phyloP scores from a whole-genome alignment of 805 yeast species.

The Candida maesae region DNA sequence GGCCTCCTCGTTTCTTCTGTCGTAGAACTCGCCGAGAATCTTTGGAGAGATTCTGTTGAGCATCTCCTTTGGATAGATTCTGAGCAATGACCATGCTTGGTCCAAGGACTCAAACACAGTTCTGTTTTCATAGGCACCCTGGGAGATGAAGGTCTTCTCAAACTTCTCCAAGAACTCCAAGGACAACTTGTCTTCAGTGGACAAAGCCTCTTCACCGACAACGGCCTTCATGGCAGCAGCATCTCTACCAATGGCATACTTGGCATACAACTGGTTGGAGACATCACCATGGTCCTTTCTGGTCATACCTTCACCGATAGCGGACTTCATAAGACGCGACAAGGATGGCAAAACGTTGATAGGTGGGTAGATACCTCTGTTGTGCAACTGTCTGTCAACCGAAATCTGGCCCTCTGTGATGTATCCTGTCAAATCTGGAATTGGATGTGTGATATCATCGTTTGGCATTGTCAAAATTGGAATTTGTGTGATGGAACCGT shows the following conservation, averaged over 20 bases:
- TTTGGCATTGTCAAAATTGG: constrained; percentile 99
- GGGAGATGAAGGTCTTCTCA: constrained; percentile 91
- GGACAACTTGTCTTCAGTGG: constrained; percentile 95
- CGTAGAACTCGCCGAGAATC: constrained; percentile 92
- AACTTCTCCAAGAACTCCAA: constrained; percentile 97
- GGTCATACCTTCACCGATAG: constrained; percentile 99
- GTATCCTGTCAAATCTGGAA: constrained; percentile 99
- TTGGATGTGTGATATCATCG: constrained; percentile 99
- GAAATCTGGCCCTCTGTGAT: constrained; percentile 99
- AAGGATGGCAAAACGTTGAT: constrained; percentile 96
- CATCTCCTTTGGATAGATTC: constrained; percentile 99
- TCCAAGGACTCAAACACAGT: constrained; percentile 92
- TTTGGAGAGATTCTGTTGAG: constrained; percentile 98
- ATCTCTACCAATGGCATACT: constrained; percentile 99
- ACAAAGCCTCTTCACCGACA: constrained; percentile 99
- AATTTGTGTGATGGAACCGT: constrained; percentile 98
- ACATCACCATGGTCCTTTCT: constrained; percentile 99
- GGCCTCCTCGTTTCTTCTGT: constrained; percentile 69
- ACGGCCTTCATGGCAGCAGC: constrained; percentile 99
- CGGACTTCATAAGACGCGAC: constrained; percentile 98
- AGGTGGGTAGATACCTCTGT: constrained; percentile 98
- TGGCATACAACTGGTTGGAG: constrained; percentile 97
- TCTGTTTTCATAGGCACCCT: constrained; percentile 97
- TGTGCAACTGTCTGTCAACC: constrained; percentile 91
- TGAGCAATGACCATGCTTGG: constrained; percentile 95